Percentiles rank a stretch among this genome's conserved stretches.
Evolutionary conservation across 306 rosid genomes (phyloP).

Genomic region (Argentina anserina): DNA sequence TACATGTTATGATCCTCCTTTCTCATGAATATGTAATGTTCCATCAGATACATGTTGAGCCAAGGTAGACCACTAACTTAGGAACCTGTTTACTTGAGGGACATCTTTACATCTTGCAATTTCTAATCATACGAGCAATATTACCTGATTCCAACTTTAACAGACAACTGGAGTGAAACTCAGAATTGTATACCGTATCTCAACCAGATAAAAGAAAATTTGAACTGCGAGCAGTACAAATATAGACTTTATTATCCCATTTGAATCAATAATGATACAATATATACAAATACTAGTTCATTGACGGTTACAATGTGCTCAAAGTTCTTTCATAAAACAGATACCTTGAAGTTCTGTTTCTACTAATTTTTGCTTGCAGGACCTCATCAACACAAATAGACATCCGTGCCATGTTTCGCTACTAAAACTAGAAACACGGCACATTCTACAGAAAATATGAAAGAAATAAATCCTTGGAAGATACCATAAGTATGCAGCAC

Average conservation of each 20-base stretch:
- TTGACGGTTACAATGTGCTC: neutral
- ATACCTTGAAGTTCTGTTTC: neutral
- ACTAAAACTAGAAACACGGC: conserved; percentile 27
- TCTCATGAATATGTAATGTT: neutral
- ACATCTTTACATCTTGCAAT: neutral
- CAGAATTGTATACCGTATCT: too few relatives aligned
- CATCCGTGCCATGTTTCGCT: conserved; percentile 16
- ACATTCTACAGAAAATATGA: conserved; percentile 22
- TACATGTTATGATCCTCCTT: neutral
- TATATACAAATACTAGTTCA: neutral
- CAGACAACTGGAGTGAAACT: neutral
- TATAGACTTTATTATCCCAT: neutral
- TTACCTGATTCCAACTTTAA: neutral
- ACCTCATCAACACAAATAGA: neutral
- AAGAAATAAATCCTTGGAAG: neutral
- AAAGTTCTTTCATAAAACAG: neutral
- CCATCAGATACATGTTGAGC: neutral
- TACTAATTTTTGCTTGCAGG: neutral
- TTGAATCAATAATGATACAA: neutral
- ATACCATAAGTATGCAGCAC: neutral
- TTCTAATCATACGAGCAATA: neutral
- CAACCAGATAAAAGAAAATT: neutral
- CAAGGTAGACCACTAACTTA: neutral
- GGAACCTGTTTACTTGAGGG: neutral
- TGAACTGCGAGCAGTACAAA: neutral